A percentile compares a stretch with the other conserved stretches of the same genome.
phyloP scores from a whole-genome alignment of 306 rosid genomes.

The Mimosa bimucronata region DNA sequence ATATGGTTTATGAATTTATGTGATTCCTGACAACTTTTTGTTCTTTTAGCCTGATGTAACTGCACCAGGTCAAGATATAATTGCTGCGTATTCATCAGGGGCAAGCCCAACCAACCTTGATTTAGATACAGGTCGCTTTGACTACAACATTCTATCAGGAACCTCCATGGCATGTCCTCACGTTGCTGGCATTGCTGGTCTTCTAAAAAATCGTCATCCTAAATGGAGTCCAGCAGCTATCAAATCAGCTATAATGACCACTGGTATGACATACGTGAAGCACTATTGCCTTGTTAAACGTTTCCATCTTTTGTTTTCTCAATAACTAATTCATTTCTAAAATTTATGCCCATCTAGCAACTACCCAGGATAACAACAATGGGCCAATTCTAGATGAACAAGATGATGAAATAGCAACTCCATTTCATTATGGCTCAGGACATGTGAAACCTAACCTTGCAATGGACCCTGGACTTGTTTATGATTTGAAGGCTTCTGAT shows the following conservation, averaged over 20 bases:
- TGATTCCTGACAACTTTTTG: too few species aligned
- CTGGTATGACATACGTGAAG: conserved; percentile 41
- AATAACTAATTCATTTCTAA: too few species aligned
- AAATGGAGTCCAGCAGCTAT: conserved; percentile 67
- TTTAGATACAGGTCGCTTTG: conserved; percentile 39
- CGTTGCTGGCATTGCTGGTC: conserved; percentile 61
- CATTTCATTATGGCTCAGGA: neutral
- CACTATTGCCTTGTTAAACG: neutral
- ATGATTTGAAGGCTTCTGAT: neutral
- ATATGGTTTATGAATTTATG: neutral
- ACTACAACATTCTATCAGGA: conserved; percentile 41
- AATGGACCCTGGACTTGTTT: neutral
- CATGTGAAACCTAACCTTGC: neutral
- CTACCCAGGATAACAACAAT: neutral
- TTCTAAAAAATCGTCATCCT: conserved; percentile 61
- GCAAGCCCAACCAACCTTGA: conserved; percentile 11
- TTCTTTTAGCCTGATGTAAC: conserved; percentile 46
- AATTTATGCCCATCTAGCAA: conserved; percentile 39
- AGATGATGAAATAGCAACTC: neutral
- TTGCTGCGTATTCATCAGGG: conserved; percentile 50
- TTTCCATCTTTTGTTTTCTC: neutral
- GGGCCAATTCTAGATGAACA: neutral
- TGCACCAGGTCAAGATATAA: conserved; percentile 59
- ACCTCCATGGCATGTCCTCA: conserved; percentile 70
- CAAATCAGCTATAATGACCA: conserved; percentile 71